A percentile compares a stretch with the other conserved stretches of the same genome.
These are phyloP conservation scores for Thielaviopsis populi DNA, from an alignment of 2,329 filamentous ascomycete species.

Conservation along the genomic window DNA sequence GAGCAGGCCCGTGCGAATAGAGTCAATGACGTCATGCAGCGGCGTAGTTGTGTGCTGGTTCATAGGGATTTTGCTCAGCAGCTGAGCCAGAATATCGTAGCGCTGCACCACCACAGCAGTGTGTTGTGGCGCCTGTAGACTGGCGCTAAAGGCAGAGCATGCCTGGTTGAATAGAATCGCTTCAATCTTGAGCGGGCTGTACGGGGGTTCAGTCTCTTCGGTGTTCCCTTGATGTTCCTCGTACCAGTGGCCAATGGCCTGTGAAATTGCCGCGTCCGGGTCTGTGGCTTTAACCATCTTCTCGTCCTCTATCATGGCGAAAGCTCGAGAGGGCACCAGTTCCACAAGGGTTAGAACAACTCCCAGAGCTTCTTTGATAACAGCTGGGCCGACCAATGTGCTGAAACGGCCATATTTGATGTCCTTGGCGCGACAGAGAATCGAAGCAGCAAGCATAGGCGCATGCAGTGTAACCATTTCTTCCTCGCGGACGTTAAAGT, in stretches of 20 bases:
- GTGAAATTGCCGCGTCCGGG: slow-evolving; percentile 34
- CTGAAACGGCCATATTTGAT: slow-evolving; percentile 8
- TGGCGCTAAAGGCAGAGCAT: slow-evolving; percentile 35
- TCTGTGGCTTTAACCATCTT: slow-evolving; percentile 13
- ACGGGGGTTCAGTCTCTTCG: slow-evolving; percentile 46
- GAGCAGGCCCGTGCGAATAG: slow-evolving; percentile 30
- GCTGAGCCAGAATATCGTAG: slow-evolving; percentile 42
- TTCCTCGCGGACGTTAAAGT: slow-evolving; percentile 90
- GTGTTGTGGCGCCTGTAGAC: slow-evolving; percentile 28
- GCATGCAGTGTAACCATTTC: slow-evolving; percentile 86
- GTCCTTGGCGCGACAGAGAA: slow-evolving; percentile 25
- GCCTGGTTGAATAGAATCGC: slow-evolving; percentile 46
- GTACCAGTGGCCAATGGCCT: slow-evolving; percentile 51
- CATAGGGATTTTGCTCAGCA: slow-evolving; percentile 35
- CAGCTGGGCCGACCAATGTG: slow-evolving; percentile 42
- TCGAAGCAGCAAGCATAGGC: slow-evolving; percentile 56
- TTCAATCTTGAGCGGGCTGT: slow-evolving; percentile 35
- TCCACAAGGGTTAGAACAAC: slow-evolving; percentile 45
- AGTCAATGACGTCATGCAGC: slow-evolving; percentile 6
- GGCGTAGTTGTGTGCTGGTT: slow-evolving; percentile 1
- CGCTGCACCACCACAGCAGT: slow-evolving; percentile 39
- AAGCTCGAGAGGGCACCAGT: slow-evolving; percentile 49
- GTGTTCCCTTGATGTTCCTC: slow-evolving; percentile 54
- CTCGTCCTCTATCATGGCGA: slow-evolving; percentile 26
- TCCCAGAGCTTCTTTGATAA: slow-evolving; percentile 27